These are phyloP conservation scores for Hemileccinum rubropunctum DNA, from an alignment of 768 basidiomycete species.

Conservation along the genomic window DNA sequence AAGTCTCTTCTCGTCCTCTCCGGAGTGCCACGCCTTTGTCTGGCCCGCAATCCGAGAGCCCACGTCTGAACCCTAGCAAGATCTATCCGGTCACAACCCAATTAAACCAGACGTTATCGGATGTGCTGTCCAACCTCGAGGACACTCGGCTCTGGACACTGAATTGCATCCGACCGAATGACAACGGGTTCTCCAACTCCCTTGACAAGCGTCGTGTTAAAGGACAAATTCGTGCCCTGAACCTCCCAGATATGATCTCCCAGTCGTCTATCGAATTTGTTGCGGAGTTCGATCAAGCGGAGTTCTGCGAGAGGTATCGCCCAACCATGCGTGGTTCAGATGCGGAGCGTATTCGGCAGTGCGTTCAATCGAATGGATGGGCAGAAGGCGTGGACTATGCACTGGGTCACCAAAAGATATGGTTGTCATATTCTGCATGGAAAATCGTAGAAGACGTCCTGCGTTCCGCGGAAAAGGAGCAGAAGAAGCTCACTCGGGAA, in stretches of 20 bases:
- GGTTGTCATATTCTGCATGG: conserved; percentile 57
- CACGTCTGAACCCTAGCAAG: conserved; percentile 47
- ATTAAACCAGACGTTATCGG: conserved; percentile 50
- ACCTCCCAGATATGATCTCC: conserved; percentile 52
- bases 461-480: conserved; percentile 49
- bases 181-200: conserved; percentile 59
- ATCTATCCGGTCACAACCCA: conserved; percentile 61
- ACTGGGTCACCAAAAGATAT: conserved; percentile 51
- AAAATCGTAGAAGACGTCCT: conserved; percentile 58
- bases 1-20: conserved; percentile 57
- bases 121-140: conserved; percentile 46
- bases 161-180: conserved; percentile 62
- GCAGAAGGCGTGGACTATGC: conserved; percentile 52
- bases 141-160: conserved; percentile 51
- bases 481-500: conserved; percentile 38
- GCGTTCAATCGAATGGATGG: conserved; percentile 51
- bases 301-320: conserved; percentile 54
- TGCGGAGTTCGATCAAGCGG: conserved; percentile 45
- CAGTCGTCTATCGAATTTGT: conserved; percentile 49
- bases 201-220: conserved; percentile 64
- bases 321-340: conserved; percentile 48
- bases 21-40: conserved; percentile 44
- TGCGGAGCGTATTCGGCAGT: conserved; percentile 48
- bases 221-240: conserved; percentile 50
- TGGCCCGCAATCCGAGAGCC: conserved; percentile 30